Percentiles rank a stretch among this genome's conserved stretches.
Evolutionary conservation across 2,329 filamentous ascomycete genomes (phyloP).

Genomic region (Colletotrichum incanum): DNA sequence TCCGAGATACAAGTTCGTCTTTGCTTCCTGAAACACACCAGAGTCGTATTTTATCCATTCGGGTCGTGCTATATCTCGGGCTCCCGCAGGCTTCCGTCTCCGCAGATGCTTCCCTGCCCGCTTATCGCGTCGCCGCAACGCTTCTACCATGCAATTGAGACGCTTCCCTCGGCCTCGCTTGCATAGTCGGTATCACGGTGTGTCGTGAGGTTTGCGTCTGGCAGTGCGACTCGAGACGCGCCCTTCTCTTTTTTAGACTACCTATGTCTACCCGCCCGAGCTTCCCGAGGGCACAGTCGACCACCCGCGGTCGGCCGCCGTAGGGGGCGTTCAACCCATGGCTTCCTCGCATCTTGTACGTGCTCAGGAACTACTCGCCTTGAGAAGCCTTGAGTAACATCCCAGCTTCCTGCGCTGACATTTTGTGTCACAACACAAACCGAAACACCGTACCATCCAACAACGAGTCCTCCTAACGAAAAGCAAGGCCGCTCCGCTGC

Average conservation of each 20-base stretch:
- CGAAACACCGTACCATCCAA: background rate
- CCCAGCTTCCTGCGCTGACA: background rate
- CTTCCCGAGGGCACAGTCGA: background rate
- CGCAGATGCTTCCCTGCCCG: too few relatives aligned
- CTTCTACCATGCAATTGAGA: background rate
- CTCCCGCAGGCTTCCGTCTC: background rate
- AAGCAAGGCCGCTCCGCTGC: background rate
- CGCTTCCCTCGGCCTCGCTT: conserved; percentile 4
- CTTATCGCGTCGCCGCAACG: background rate
- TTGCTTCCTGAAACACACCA: background rate
- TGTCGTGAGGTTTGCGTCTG: background rate
- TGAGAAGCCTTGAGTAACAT: background rate
- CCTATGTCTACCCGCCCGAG: background rate
- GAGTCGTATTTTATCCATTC: background rate
- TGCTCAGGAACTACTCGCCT: background rate
- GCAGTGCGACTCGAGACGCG: background rate
- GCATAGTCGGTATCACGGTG: background rate
- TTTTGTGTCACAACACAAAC: background rate
- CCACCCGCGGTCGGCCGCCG: background rate
- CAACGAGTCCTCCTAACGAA: background rate
- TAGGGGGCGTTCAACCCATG: background rate
- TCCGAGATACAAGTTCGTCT: background rate
- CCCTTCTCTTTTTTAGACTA: background rate
- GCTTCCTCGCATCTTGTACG: background rate
- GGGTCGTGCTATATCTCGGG: background rate